These are phyloP conservation scores for Aureobasidium sp. DNA, from an alignment of 2,329 filamentous ascomycete species.

Conservation along the genomic window DNA sequence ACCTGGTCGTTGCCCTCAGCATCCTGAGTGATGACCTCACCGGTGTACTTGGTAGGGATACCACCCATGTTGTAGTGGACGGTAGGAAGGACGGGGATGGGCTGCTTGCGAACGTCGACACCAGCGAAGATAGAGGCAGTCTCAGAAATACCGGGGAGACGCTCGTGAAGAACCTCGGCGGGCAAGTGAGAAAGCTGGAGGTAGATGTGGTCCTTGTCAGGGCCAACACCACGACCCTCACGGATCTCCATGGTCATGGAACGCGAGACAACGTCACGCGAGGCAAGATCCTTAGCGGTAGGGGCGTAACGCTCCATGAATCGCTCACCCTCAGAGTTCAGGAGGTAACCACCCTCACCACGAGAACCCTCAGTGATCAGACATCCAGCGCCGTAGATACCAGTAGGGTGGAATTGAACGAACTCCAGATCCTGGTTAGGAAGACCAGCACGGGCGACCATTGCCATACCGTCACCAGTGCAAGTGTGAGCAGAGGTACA, in stretches of 20 bases:
- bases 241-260: slow-evolving; percentile 99
- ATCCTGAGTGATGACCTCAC: slow-evolving; percentile 87
- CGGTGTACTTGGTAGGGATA: slow-evolving; percentile 95
- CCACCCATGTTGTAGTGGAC: slow-evolving; percentile 99
- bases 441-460: slow-evolving; percentile 95
- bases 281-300: slow-evolving; percentile 95
- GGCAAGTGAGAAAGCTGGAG: slow-evolving; percentile 95
- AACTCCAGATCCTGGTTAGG: slow-evolving; percentile 99
- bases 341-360: slow-evolving; percentile 95
- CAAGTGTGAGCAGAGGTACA: slow-evolving; percentile 98
- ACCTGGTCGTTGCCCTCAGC: slow-evolving; percentile 82
- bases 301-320: slow-evolving; percentile 99
- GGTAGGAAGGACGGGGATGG: slow-evolving; percentile 90
- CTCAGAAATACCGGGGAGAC: slow-evolving; percentile 96
- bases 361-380: slow-evolving; percentile 96
- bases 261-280: slow-evolving; percentile 90
- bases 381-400: slow-evolving; percentile 97
- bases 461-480: slow-evolving; percentile 98
- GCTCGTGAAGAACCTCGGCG: slow-evolving; percentile 84
- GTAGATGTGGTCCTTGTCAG: slow-evolving; percentile 98
- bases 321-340: slow-evolving; percentile 96
- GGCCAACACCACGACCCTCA: slow-evolving; percentile 91
- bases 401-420: slow-evolving; percentile 98
- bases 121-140: slow-evolving; percentile 95
- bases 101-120: slow-evolving; percentile 94